phyloP scores from a whole-genome alignment of 2,329 filamentous ascomycete genomes.

The Botryotinia convoluta region DNA sequence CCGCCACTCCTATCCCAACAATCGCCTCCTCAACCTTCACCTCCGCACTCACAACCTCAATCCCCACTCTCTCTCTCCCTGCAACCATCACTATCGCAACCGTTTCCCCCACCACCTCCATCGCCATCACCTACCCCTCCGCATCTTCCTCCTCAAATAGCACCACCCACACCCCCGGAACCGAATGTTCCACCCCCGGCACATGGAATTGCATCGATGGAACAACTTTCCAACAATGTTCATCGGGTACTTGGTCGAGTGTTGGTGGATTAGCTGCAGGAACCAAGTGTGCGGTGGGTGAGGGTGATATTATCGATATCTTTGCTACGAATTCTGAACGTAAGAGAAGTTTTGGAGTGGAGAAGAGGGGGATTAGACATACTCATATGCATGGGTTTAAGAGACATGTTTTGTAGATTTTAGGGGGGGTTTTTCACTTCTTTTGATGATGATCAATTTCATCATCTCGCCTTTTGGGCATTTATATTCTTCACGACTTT shows the following conservation, averaged over 20 bases:
- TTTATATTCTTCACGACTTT: neutral
- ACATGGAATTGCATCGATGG: conserved; percentile 52
- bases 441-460: neutral
- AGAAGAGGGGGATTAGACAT: neutral
- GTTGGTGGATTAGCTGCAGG: conserved; percentile 44
- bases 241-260: conserved; percentile 47
- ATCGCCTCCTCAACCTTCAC: neutral
- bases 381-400: neutral
- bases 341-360: neutral
- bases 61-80: neutral
- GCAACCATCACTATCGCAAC: neutral
- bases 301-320: conserved; percentile 43
- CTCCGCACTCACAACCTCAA: neutral
- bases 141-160: neutral
- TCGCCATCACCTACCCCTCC: neutral
- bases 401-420: neutral
- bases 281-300: conserved; percentile 43
- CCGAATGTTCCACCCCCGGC: conserved; percentile 47
- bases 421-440: neutral
- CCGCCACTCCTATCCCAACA: neutral
- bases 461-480: neutral
- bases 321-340: neutral
- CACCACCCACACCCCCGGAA: conserved; percentile 38
- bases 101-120: neutral
- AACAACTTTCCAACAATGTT: conserved; percentile 51